phyloP scores from a whole-genome alignment of 352 stramenopile genomes.

The Lagenidium sp. region DNA sequence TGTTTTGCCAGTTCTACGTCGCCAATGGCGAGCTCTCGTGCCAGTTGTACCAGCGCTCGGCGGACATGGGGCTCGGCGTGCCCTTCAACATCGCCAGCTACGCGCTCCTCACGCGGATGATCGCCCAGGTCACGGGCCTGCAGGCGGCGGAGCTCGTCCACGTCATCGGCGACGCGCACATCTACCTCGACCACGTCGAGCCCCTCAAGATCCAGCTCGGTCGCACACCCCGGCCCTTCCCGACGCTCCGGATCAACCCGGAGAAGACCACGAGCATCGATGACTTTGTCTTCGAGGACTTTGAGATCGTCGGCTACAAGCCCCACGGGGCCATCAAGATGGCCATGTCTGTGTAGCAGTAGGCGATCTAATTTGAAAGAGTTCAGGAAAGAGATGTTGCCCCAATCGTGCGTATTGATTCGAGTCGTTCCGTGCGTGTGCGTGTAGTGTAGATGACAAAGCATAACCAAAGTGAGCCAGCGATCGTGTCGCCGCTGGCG shows the following conservation, averaged over 20 bases:
- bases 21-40: slow-evolving; percentile 75
- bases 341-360: slow-evolving; percentile 98
- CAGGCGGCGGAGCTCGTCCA: slow-evolving; percentile 97
- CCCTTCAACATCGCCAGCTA: slow-evolving; percentile 99
- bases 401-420: too few relatives aligned
- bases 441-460: too few relatives aligned
- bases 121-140: slow-evolving; percentile 93
- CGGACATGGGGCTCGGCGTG: slow-evolving; percentile 99
- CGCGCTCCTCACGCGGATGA: slow-evolving; percentile 94
- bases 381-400: too few relatives aligned
- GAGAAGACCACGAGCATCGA: slow-evolving; percentile 89
- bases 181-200: slow-evolving; percentile 99
- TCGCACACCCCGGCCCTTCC: slow-evolving; percentile 91
- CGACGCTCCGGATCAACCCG: slow-evolving; percentile 88
- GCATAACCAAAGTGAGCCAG: too few relatives aligned
- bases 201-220: slow-evolving; percentile 94
- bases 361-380: too few relatives aligned
- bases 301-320: slow-evolving; percentile 95
- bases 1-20: slow-evolving; percentile 97
- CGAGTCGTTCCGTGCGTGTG: too few relatives aligned
- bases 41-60: slow-evolving; percentile 99
- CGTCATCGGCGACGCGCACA: slow-evolving; percentile 98
- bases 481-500: too few relatives aligned
- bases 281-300: slow-evolving; percentile 94
- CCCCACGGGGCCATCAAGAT: slow-evolving; percentile 98